phyloP scores from a whole-genome alignment of 106 monocot genomes.

The Dendrobium nobile region DNA sequence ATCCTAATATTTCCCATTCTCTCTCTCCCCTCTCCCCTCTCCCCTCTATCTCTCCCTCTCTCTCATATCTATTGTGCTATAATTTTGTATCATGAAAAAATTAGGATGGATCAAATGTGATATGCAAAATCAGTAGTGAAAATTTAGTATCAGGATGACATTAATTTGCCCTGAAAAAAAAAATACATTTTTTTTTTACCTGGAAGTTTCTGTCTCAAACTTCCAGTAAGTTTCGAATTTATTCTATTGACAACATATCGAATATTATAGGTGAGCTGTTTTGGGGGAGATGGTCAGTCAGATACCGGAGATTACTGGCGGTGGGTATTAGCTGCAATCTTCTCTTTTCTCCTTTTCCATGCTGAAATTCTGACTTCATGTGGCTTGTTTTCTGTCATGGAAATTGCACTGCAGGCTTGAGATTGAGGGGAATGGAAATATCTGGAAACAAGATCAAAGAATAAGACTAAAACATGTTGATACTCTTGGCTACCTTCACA shows the following conservation, averaged over 20 bases:
- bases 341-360: background rate
- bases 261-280: slow-evolving; percentile 59
- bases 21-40: no score
- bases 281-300: slow-evolving; percentile 55
- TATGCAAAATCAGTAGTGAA: no score
- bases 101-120: no score
- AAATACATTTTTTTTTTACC: background rate
- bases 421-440: slow-evolving; percentile 70
- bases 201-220: background rate
- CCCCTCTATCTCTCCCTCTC: no score
- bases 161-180: no score
- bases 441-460: slow-evolving; percentile 84
- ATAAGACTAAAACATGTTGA: slow-evolving; percentile 70
- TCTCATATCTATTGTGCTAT: no score
- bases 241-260: no score
- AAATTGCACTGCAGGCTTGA: slow-evolving; percentile 37
- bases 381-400: background rate
- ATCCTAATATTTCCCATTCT: no score
- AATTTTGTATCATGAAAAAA: no score
- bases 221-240: background rate
- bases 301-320: slow-evolving; percentile 83
- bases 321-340: slow-evolving; percentile 22
- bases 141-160: no score
- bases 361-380: background rate
- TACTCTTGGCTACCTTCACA: slow-evolving; percentile 73